These are phyloP conservation scores for Wickerhamomyces chambardii DNA, from an alignment of 805 yeast genomes.

Conservation along the genomic window DNA sequence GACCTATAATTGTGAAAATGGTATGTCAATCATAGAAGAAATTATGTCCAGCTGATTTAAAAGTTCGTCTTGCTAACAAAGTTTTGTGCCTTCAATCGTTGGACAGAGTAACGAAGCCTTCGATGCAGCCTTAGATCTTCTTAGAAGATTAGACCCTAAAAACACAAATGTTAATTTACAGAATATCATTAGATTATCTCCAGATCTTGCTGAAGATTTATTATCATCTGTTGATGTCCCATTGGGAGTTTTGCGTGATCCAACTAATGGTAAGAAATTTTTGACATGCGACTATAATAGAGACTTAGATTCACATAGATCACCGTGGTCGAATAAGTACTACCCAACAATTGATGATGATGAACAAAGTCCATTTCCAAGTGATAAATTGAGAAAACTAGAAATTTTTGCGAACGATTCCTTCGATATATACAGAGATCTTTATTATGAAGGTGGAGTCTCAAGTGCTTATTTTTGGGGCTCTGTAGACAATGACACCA, in stretches of 20 bases:
- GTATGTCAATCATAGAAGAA: too few relatives aligned
- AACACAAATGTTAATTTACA: constrained; percentile 35
- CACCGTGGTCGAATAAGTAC: constrained; percentile 85
- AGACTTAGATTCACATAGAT: constrained; percentile 86
- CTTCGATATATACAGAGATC: constrained; percentile 85
- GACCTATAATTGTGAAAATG: too few relatives aligned
- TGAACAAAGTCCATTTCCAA: constrained; percentile 71
- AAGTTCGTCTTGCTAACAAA: background rate
- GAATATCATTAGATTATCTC: constrained; percentile 36
- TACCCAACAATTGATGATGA: constrained; percentile 44
- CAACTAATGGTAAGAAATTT: constrained; percentile 46
- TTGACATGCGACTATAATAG: constrained; percentile 91
- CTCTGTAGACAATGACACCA: constrained; percentile 43
- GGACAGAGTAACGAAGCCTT: constrained; percentile 30
- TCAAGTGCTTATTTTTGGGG: constrained; percentile 93
- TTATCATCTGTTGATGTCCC: constrained; percentile 86
- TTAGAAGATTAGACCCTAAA: constrained; percentile 69
- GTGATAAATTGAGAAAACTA: constrained; percentile 53
- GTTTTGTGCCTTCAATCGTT: too few relatives aligned
- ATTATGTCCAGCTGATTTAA: too few relatives aligned
- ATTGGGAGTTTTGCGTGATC: constrained; percentile 30
- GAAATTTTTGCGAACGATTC: constrained; percentile 84
- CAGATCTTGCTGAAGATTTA: constrained; percentile 75
- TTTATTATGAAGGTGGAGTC: constrained; percentile 92
- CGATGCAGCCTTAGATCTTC: constrained; percentile 73